These are phyloP conservation scores for Piromyces sp. DNA, from an alignment of 192 early-diverging fungal species.

Conservation along the genomic window DNA sequence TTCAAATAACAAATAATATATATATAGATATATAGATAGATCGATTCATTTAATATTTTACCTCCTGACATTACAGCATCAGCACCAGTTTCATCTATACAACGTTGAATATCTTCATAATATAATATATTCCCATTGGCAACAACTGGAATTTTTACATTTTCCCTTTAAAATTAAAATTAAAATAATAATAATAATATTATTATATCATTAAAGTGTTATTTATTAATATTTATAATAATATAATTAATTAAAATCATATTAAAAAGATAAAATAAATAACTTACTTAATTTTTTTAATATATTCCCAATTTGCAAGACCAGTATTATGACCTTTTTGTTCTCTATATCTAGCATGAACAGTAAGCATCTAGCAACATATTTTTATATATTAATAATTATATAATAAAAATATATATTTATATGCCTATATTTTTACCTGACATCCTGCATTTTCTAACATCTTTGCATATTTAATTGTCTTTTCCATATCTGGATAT, in stretches of 20 bases:
- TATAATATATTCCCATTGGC: constrained; percentile 98
- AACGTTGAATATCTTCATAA: constrained; percentile 67
- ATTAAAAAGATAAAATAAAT: no score
- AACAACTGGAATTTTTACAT: constrained; percentile 75
- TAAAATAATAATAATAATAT: not conserved
- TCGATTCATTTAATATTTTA: constrained; percentile 10
- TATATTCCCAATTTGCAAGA: constrained; percentile 89
- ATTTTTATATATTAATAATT: not conserved
- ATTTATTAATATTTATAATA: no score
- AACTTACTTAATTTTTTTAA: constrained; percentile 49
- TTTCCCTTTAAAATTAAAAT: constrained; percentile 19
- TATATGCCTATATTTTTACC: constrained; percentile 4
- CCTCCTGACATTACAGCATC: constrained; percentile 88
- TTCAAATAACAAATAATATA: no score
- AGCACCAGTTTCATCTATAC: constrained; percentile 64
- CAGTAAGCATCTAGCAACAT: not conserved
- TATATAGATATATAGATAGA: constrained; percentile 27
- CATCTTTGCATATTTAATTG: constrained; percentile 86
- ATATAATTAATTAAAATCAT: no score
- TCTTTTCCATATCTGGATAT: constrained; percentile 75
- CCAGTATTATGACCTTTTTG: constrained; percentile 95
- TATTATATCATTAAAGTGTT: no score
- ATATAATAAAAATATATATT: not conserved
- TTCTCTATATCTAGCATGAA: constrained; percentile 66
- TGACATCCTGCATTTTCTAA: constrained; percentile 83